Base-by-base conservation (phyloP, 2,329 filamentous ascomycete species). In the Xylariaceae sp. region DNA sequence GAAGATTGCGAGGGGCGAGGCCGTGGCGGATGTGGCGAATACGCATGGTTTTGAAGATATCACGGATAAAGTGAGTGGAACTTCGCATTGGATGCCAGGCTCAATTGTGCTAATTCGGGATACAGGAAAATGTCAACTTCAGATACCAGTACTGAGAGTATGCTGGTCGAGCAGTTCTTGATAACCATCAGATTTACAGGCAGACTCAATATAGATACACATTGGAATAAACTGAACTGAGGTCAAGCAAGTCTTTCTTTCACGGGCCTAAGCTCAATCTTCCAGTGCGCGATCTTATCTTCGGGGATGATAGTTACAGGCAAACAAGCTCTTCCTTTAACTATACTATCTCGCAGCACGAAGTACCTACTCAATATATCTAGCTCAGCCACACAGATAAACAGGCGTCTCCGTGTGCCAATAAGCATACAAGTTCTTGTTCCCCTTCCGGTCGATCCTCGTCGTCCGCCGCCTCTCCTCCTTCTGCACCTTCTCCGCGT, bases 11-110 rank as follows among this genome's bases (percentile, higher is more conserved):
- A 1, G 66, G 64, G 38, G 67, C 66, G 45, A 69, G 66, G 38
- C 69, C 64, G 41, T 69, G 64, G 36, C 57, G 57, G 33, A 69
- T 68, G 38, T 69, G 64, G 17, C 69, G 65, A 13, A 66, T 69
- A 19, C 63, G 57, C 31, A 70, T 19, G 30, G 31, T 9, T 41
- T 38, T 22, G 35, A 38, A 24, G 34, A 30, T 29, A 18, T 39
- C 32, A 33, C 39, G 6, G 24, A 39, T 24, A 26, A 28, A 30
- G 41, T 39, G 22, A 26, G 22, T n/a, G 7, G 16, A 33, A 33
- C n/a, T 18, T 18, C 8, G n/a, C 13, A n/a, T 15, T 33, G 30
- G 7, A 8, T 33, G 13, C 4, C 30, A n/a, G 13, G 4, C n/a
- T 30, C 9, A 30, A 9, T 9, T 6, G 8, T 33, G 16, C 8